These are phyloP conservation scores for Verticillium albo-atrum DNA, from an alignment of 2,329 filamentous ascomycete genomes.

Conservation along the genomic window DNA sequence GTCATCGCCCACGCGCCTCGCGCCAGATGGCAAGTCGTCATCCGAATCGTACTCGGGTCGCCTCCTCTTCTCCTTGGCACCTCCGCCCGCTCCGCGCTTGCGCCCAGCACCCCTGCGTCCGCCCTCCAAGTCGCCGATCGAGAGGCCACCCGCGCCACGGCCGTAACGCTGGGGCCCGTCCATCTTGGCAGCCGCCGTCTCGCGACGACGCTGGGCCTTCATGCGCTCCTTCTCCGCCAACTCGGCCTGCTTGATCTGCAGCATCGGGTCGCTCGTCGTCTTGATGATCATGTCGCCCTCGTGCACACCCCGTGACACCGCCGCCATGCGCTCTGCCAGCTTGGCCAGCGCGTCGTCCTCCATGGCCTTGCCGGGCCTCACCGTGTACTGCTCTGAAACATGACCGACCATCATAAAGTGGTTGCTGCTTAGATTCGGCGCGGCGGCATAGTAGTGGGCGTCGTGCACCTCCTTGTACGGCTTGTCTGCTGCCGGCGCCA, in stretches of 20 bases:
- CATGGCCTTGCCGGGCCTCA: conserved; percentile 62
- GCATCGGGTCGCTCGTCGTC: conserved; percentile 69
- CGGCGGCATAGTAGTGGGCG: conserved; percentile 71
- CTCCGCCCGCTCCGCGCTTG: conserved; percentile 48
- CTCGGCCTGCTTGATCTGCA: conserved; percentile 70
- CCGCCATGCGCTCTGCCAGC: conserved; percentile 63
- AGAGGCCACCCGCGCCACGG: conserved; percentile 53
- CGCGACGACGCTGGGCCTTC: conserved; percentile 60
- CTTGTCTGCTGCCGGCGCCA: conserved; percentile 58
- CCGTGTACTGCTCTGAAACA: conserved; percentile 66
- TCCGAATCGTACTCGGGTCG: conserved; percentile 71
- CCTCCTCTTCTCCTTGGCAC: conserved; percentile 46
- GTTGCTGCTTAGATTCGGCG: conserved; percentile 63
- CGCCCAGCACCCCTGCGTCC: conserved; percentile 45
- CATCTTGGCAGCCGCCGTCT: conserved; percentile 63
- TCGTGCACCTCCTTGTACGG: conserved; percentile 65
- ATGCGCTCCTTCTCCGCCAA: conserved; percentile 69
- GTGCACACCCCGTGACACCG: conserved; percentile 52
- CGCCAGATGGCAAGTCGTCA: conserved; percentile 61
- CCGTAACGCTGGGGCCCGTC: conserved; percentile 51
- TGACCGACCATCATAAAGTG: conserved; percentile 71
- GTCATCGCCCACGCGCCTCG: conserved; percentile 63
- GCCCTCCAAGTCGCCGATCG: conserved; percentile 66
- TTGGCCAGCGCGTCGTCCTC: conserved; percentile 68
- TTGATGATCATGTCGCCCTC: conserved; percentile 63